Evolutionary conservation across 2,329 filamentous ascomycete genomes (phyloP), one percentile per base, ranked within the genome.

Genomic region (Calonectria pseudoreteaudii): DNA sequence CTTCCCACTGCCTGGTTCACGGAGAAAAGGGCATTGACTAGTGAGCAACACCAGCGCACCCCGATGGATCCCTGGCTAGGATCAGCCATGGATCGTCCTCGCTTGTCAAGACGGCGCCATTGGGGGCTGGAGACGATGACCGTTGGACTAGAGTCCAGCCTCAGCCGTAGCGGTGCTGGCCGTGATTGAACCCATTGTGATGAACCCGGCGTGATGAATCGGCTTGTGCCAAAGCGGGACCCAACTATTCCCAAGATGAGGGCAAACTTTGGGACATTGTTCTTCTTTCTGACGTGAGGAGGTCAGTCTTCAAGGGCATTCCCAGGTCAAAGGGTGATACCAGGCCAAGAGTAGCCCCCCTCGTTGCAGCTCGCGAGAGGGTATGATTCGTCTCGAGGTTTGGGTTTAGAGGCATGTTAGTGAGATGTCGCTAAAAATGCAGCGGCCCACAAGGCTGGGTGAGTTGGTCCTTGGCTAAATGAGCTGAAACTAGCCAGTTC

Each of bases 361-460:
- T 20, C 23, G 34, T 26, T 34, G 47, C 20, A 50, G n/a, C 58
- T 47, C 10, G 49, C 49, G 36, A 56, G 47, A 65, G n/a, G 65
- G 70, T 47, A 56, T 65, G 65, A 65, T 65, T 66, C 31, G 49
- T 16, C 44, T n/a, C 41, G 36, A 30, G 14, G 36, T 64, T 53
- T 36, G 49, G 20, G 47, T 34, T 65, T 44, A 31, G 64, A 71
- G 68, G 26, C 62, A 67, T 69, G 71, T n/a, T 64, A 47, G 62
- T 36, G 41, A 30, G 56, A 52, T 58, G 38, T 67, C 47, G 65
- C 71, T 60, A 64, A 34, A 28, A 52, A 62, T 31, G 13, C 41
- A 26, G 53, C 9, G 67, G 49, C 66, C 74, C 75, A 74, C 70
- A 76, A 71, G 75, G 75, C 75, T 77, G 71, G 75, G 30, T 56